phyloP scores from a whole-genome alignment of 306 rosid species.

The Quillaja saponaria region DNA sequence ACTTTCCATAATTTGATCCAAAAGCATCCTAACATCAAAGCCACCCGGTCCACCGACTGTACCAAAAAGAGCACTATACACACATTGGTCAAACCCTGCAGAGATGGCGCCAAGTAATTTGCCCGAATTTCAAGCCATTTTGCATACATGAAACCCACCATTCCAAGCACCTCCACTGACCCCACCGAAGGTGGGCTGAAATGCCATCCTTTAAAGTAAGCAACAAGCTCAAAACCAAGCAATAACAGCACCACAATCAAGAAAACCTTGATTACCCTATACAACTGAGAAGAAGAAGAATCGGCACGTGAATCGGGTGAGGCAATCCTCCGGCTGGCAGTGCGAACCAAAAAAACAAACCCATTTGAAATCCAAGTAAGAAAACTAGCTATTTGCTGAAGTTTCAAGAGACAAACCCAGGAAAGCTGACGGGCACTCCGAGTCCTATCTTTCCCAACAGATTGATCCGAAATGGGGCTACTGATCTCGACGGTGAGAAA shows the following conservation, averaged over 20 bases:
- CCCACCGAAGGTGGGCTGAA: constrained; percentile 69
- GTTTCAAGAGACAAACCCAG: constrained; percentile 62
- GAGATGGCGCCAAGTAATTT: constrained; percentile 75
- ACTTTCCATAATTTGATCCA: constrained; percentile 83
- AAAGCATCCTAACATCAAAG: constrained; percentile 81
- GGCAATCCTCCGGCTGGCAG: constrained; percentile 67
- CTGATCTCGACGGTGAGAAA: constrained; percentile 53
- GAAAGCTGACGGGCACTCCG: constrained; percentile 83
- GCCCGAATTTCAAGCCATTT: constrained; percentile 72
- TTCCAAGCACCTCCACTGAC: constrained; percentile 64
- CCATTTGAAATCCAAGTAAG: constrained; percentile 51
- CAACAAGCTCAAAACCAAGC: constrained; percentile 70
- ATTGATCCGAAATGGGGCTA: constrained; percentile 37
- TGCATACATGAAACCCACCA: constrained; percentile 58
- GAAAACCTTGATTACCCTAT: constrained; percentile 66
- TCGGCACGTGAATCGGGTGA: constrained; percentile 51
- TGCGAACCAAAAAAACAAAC: constrained; percentile 48
- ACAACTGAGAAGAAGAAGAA: constrained; percentile 71
- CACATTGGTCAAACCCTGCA: constrained; percentile 75
- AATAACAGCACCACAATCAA: constrained; percentile 54
- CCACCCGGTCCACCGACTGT: constrained; percentile 81
- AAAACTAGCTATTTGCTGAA: constrained; percentile 68
- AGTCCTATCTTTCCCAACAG: constrained; percentile 62
- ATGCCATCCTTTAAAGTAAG: constrained; percentile 96
- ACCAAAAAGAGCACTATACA: constrained; percentile 78